Conservation (phyloP, 2,329 filamentous ascomycete species). For the Arthrobotrys entomopaga region DNA sequence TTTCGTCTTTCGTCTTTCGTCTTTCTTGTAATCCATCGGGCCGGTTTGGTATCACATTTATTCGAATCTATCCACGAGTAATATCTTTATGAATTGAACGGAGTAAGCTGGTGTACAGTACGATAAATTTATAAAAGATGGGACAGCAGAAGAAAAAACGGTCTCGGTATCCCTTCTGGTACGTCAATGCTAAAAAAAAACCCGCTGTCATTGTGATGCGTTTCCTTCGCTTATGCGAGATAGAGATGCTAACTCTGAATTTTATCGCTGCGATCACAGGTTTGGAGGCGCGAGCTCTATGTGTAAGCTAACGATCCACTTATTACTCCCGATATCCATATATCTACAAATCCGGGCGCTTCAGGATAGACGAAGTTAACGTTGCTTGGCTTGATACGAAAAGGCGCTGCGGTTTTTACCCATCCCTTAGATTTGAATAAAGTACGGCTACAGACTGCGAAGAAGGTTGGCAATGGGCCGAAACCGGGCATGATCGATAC, state of each 20-base stretch:
- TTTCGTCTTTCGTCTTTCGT: constrained; percentile 1
- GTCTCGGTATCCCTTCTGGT: constrained; percentile 54
- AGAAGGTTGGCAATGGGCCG: constrained; percentile 55
- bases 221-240: constrained; percentile 7
- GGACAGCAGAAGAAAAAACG: constrained; percentile 46
- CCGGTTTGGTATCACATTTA: too few relatives aligned
- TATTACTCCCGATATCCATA: not conserved
- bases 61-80: not conserved
- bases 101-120: constrained; percentile 15
- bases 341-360: not conserved
- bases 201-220: not conserved
- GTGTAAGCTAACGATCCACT: constrained; percentile 40
- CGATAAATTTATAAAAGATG: constrained; percentile 18
- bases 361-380: constrained; percentile 5
- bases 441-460: constrained; percentile 58
- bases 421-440: constrained; percentile 75
- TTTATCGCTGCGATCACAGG: constrained; percentile 17
- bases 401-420: constrained; percentile 80
- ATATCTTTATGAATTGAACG: constrained; percentile 9
- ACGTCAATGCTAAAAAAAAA: not conserved
- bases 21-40: not conserved
- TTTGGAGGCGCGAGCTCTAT: constrained; percentile 55
- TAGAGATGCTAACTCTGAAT: constrained; percentile 34
- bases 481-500: constrained; percentile 76
- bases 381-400: not conserved